Conservation (phyloP, 352 stramenopile species). For the Globisporangium heterothallicum region DNA sequence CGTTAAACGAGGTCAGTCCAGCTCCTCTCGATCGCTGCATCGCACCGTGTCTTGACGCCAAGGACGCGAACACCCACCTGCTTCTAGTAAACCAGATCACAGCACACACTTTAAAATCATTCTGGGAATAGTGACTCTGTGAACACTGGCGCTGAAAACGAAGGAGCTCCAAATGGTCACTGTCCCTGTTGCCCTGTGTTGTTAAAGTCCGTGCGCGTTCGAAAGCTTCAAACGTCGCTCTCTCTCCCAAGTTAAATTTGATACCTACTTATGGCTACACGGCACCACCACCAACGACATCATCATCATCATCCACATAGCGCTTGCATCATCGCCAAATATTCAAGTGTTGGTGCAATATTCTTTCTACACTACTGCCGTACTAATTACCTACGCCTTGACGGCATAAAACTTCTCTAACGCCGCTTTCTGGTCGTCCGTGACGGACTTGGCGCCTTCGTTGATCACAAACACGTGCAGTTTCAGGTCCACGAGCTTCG, state of each 20-base stretch:
- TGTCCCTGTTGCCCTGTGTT: too few relatives aligned
- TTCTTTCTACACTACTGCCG: neutral
- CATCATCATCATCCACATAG: too few relatives aligned
- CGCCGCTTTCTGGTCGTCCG: slow-evolving; percentile 25
- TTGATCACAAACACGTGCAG: slow-evolving; percentile 53
- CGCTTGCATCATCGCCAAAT: too few relatives aligned
- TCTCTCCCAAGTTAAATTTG: too few relatives aligned
- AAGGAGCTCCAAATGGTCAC: too few relatives aligned
- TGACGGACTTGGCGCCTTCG: slow-evolving; percentile 26
- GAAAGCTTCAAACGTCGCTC: too few relatives aligned
- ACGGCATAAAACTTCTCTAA: slow-evolving; percentile 31
- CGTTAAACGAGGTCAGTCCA: too few relatives aligned
- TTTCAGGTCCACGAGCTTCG: slow-evolving; percentile 30
- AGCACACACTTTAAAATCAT: neutral
- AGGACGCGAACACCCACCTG: neutral
- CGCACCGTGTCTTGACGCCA: neutral
- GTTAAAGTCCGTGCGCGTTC: too few relatives aligned
- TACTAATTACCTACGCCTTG: neutral
- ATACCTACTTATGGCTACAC: too few relatives aligned
- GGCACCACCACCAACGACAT: too few relatives aligned
- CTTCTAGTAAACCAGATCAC: slow-evolving; percentile 2
- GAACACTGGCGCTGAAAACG: too few relatives aligned
- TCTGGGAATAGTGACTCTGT: neutral
- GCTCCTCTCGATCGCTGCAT: too few relatives aligned
- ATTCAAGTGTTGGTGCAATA: neutral